Evolutionary conservation across 805 yeast genomes (phyloP), one percentile per base, ranked within the genome.

Genomic region (Wickerhamomyces tratensis): DNA sequence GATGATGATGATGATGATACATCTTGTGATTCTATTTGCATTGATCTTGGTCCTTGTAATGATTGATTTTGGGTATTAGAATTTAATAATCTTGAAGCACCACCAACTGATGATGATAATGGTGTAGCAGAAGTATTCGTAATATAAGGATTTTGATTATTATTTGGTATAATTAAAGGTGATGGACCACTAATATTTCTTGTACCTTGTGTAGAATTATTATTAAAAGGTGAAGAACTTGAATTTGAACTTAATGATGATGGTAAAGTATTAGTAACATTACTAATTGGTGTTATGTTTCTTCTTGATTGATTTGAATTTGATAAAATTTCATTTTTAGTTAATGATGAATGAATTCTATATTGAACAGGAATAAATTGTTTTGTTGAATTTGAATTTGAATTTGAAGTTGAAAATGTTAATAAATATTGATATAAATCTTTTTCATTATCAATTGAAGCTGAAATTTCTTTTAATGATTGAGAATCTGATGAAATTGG

Each of bases 391-490:
- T 56, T 39, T 6, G 60, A 45, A 4, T 59, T 64, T 36, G 65
- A 57, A 49, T 56, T 39, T 6, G 60, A 45, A 4, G 59, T 64
- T 36, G 65, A 57, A 49, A 69, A 67, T 47, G 69, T 74, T 48
- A 77, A 55, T 41, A 91, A 68, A 54, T 76, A 86, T 37, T 77
- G 72, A 64, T 82, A 86, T 43, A 91, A 68, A 58, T 87, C 95
- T 54, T 72, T 77, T 55, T 89, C 97, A 59, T 83, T 83, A 57
- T 87, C 93, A 41, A 89, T 77, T 25, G 83, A 72, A 12, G 82
- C 68, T 0, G 96, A 95, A 49, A 86, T 68, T 6, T 74, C 65
- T 54, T 81, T 83, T 85, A 91, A 80, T 6, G 96, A 81, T 43
- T 72, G 72, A 15, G 67, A 54, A 38, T 74, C 66, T 29, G 72